Evolutionary conservation across 805 yeast genomes (phyloP), one percentile per base, ranked within the genome.

Genomic region (Candida coleopterorum): DNA sequence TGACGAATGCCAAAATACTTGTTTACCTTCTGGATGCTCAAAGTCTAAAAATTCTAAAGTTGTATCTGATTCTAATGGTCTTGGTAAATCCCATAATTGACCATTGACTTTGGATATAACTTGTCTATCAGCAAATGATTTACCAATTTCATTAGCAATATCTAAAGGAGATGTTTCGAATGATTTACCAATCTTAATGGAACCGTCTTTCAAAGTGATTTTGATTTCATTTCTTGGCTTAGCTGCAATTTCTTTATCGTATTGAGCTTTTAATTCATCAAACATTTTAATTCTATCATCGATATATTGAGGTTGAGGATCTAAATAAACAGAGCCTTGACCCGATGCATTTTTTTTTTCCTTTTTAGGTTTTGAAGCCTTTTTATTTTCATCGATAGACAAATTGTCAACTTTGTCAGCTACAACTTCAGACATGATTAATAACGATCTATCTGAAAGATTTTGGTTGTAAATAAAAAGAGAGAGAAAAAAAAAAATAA

Each of bases 1-100:
- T 48, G 96, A 84, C 2, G 98, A 93, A 63, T 93, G 98, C 98
- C 98, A 93, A 68, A 93, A 93, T 24, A 90, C 97, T 47, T 80
- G 79, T 60, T 82, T 86, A 63, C 97, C 98, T 55, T 89, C 97
- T n/a, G 85, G 85, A 43, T 86, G 73, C 26, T 87, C 95, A 53
- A 93, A 93, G 58, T 89, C 97, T 57, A 87, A 76, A 53, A 88
- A 81, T 59, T 87, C 93, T 45, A 93, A 69, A 18, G 67, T 59
- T 41, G 75, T 70, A 42, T 76, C 83, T 9, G 62, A 64, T 65
- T 93, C 98, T 35, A 93, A 70, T 18, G 97, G 97, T 67, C 98
- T 83, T 46, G 82, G 89, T 53, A 93, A 72, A 68, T 93, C 98
- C 97, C 98, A 93, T 50, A 90, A 71, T 52, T 75, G 71, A 40